phyloP scores from a whole-genome alignment of 768 basidiomycete genomes.

The Collybia mongolica region DNA sequence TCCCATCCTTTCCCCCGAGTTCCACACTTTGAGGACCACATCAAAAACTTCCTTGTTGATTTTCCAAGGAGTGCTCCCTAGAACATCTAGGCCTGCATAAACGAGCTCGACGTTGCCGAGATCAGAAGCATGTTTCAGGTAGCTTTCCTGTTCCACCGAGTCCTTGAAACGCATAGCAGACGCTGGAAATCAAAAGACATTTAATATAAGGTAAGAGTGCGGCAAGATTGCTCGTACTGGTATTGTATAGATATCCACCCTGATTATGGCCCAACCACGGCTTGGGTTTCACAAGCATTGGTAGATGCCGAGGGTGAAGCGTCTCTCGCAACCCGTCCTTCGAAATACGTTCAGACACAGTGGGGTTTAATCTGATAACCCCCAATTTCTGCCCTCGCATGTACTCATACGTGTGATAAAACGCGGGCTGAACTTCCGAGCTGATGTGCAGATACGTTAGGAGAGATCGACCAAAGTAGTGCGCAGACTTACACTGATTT shows the following conservation, averaged over 20 bases:
- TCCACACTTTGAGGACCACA: slow-evolving; percentile 80
- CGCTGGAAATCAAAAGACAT: too few species aligned
- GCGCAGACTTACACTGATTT: slow-evolving; percentile 53
- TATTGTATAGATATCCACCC: slow-evolving; percentile 84
- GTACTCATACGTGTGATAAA: slow-evolving; percentile 91
- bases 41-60: slow-evolving; percentile 82
- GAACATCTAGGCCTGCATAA: slow-evolving; percentile 85
- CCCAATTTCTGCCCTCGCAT: slow-evolving; percentile 93
- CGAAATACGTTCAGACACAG: slow-evolving; percentile 73
- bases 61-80: slow-evolving; percentile 88
- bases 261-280: slow-evolving; percentile 78
- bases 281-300: slow-evolving; percentile 91
- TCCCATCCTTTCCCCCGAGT: slow-evolving; percentile 75
- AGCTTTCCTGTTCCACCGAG: slow-evolving; percentile 75
- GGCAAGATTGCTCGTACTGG: slow-evolving; percentile 43
- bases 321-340: slow-evolving; percentile 68
- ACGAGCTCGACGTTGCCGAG: slow-evolving; percentile 80
- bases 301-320: slow-evolving; percentile 90
- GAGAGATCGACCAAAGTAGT: not conserved
- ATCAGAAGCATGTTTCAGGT: slow-evolving; percentile 72
- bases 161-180: slow-evolving; percentile 93
- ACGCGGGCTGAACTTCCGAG: slow-evolving; percentile 82
- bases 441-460: slow-evolving; percentile 31
- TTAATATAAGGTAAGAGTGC: too few species aligned
- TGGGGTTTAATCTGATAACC: slow-evolving; percentile 82